Conservation (phyloP, 371 early-diverging fungal genomes). For the Lichtheimia ornata region DNA sequence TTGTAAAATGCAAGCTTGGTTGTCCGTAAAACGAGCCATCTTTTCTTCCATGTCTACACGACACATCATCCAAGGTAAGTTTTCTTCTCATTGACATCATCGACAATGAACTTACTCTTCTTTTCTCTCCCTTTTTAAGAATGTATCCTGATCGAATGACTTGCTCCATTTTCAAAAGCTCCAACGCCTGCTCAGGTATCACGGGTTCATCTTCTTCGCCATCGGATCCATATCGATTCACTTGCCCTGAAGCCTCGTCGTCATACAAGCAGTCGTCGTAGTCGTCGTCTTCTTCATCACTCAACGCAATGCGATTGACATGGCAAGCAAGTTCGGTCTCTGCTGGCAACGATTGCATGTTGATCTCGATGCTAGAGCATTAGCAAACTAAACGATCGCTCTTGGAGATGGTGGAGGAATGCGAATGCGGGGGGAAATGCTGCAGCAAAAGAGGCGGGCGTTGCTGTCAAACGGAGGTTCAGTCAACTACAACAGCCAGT, state of each 20-base stretch:
- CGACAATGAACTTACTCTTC: background rate
- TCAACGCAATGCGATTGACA: background rate
- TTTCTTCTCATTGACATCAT: background rate
- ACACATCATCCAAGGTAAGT: background rate
- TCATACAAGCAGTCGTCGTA: background rate
- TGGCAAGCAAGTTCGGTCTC: no score
- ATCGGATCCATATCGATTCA: background rate
- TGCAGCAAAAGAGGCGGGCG: no score
- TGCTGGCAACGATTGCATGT: no score
- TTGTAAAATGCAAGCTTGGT: slow-evolving; percentile 3
- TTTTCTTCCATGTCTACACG: background rate
- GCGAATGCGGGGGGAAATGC: no score
- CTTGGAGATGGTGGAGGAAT: no score
- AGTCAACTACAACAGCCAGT: no score
- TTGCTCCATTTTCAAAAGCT: background rate
- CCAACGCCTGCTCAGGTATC: background rate
- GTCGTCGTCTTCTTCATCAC: background rate
- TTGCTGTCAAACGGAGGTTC: no score
- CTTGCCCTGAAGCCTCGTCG: background rate
- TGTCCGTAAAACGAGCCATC: background rate
- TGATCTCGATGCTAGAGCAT: no score
- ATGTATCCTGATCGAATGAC: background rate
- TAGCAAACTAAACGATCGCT: no score
- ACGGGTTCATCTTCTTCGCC: background rate
- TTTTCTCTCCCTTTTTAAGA: background rate